Percentiles rank a stretch among this genome's conserved stretches.
phyloP scores from a whole-genome alignment of 192 early-diverging fungal genomes.

The Coemansia sp. region DNA sequence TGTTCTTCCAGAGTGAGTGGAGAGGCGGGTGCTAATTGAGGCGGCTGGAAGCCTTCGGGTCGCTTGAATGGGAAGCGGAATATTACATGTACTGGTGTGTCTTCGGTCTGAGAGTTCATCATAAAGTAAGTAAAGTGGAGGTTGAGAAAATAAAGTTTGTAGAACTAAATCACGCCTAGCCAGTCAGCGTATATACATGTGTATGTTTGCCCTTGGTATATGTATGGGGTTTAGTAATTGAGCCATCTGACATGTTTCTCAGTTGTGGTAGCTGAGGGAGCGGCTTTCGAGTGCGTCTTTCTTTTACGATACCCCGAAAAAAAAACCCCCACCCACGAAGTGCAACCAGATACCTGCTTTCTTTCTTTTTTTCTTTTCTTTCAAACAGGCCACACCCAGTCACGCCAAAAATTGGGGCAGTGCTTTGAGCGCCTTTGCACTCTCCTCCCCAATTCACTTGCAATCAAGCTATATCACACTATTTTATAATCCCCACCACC shows the following conservation, averaged over 20 bases:
- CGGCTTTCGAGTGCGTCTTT: background rate
- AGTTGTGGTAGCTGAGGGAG: background rate
- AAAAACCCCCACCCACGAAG: background rate
- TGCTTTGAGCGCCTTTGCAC: background rate
- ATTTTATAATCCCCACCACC: background rate
- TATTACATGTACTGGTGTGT: conserved; percentile 39
- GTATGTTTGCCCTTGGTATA: background rate
- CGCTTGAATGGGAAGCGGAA: conserved; percentile 45
- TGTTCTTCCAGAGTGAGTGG: conserved; percentile 29
- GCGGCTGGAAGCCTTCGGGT: conserved; percentile 21
- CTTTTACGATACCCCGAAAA: background rate
- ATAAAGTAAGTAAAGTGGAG: background rate
- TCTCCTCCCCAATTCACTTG: background rate
- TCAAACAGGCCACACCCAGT: background rate
- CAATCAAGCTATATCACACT: background rate
- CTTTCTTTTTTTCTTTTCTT: background rate
- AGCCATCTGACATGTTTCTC: background rate
- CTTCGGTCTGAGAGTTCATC: conserved; percentile 5
- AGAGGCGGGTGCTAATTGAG: background rate
- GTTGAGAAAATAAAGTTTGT: background rate
- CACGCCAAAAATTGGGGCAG: background rate
- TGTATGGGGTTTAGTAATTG: background rate
- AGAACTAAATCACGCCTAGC: background rate
- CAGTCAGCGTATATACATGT: background rate
- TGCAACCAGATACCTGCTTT: background rate